Percentiles rank a stretch among this genome's conserved stretches.
These are phyloP conservation scores for Paecilomyces variotii DNA, from an alignment of 2,329 filamentous ascomycete species.

Conservation along the genomic window DNA sequence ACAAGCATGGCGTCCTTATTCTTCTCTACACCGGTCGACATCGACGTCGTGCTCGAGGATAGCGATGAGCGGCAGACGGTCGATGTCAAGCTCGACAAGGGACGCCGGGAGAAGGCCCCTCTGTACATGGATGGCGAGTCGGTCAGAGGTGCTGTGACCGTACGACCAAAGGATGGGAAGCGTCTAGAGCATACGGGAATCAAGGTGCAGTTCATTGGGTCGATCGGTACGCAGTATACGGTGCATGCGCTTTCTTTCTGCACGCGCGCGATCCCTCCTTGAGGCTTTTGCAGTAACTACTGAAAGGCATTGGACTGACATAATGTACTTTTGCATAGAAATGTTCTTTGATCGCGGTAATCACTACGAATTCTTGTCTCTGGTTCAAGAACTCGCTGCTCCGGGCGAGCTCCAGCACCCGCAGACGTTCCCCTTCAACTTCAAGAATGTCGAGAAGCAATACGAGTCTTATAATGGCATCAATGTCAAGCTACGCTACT, in stretches of 20 bases:
- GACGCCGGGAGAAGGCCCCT: conserved; percentile 89
- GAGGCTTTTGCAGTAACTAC: background rate
- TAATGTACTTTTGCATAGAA: conserved; percentile 49
- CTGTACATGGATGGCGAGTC: conserved; percentile 98
- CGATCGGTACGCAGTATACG: conserved; percentile 60
- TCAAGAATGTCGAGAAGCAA: conserved; percentile 99
- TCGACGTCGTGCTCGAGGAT: conserved; percentile 96
- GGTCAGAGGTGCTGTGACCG: conserved; percentile 90
- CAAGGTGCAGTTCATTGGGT: conserved; percentile 99
- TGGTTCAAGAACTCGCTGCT: conserved; percentile 92
- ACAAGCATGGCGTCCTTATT: conserved; percentile 87
- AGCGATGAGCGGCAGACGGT: conserved; percentile 90
- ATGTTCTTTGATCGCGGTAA: conserved; percentile 99
- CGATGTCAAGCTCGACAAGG: conserved; percentile 98
- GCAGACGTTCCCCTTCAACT: conserved; percentile 98
- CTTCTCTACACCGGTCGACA: conserved; percentile 97
- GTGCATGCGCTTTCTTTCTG: background rate
- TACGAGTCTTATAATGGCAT: conserved; percentile 99
- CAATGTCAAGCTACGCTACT: conserved; percentile 98
- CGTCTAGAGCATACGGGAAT: conserved; percentile 95
- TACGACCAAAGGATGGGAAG: conserved; percentile 96
- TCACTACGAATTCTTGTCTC: conserved; percentile 96
- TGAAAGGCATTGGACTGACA: background rate
- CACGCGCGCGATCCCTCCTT: conserved; percentile 1
- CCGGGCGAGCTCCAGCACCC: conserved; percentile 97